These are phyloP conservation scores for Rheum nobile DNA, from an alignment of 148 eudicot genomes.

Conservation along the genomic window DNA sequence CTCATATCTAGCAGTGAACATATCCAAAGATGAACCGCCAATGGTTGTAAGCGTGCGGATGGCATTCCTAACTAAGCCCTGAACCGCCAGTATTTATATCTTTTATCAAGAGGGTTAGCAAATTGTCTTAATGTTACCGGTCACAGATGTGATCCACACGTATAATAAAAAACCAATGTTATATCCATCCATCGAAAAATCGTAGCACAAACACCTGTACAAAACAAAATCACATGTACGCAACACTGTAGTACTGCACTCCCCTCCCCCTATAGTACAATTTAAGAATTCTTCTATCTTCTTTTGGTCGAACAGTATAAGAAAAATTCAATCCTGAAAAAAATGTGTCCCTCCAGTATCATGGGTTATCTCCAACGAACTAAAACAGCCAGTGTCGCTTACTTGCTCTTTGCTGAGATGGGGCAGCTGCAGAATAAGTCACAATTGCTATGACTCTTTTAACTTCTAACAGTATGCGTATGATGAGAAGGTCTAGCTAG, in stretches of 20 bases:
- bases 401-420: slow-evolving; percentile 43
- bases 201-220: not conserved
- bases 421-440: slow-evolving; percentile 42
- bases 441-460: not conserved
- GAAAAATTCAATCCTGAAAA: not conserved
- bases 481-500: not conserved
- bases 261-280: not conserved
- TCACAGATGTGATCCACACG: not conserved
- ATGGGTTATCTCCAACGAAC: not conserved
- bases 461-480: not conserved
- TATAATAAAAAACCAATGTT: not conserved
- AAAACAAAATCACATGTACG: not conserved
- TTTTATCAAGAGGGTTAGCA: too few relatives aligned
- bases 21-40: too few relatives aligned
- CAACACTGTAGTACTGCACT: not conserved
- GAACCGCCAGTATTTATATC: too few relatives aligned
- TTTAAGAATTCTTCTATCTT: not conserved
- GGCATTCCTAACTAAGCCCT: too few relatives aligned
- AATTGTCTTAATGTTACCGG: too few relatives aligned
- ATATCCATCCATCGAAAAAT: not conserved
- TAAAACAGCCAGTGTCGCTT: slow-evolving; percentile 79
- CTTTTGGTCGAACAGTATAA: not conserved
- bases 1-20: too few relatives aligned
- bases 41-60: too few relatives aligned
- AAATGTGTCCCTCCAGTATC: not conserved